Base-by-base conservation (phyloP, 2,329 filamentous ascomycete species). In the Herpotrichia juniperi region DNA sequence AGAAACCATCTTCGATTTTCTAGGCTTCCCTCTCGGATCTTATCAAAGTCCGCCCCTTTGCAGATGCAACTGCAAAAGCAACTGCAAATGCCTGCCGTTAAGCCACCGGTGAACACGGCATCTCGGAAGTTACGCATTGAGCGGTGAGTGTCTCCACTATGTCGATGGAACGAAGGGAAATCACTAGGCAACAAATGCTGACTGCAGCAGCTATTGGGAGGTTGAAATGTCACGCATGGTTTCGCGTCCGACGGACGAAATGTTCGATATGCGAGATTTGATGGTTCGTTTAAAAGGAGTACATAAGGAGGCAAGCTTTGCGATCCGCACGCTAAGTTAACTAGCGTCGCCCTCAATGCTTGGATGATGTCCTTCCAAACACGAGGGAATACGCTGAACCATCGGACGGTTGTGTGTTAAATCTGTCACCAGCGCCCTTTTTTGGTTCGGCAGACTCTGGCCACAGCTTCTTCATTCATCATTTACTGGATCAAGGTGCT, bases 181-280 rank as follows among this genome's bases (percentile, higher is more conserved):
- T 14, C 14, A 14, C 14, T 5, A 42, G 34, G 4, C 17, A 3
- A 12, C 10, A 14, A 37, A 14, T 7, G 37, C 10, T 43, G 26
- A 31, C 26, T 14, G 14, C 39, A 7, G n/a, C 21, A 42, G 39
- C 21, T 26, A 12, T 42, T 26, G n/a, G 21, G 40, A 10, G n/a
- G 37, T 40, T 21, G 10, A 40, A 24, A 10, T 6, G 24, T 43
- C 17, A 19, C 19, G 17, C 14, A 21, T 4, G 40, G 19, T 31
- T 43, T 28, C 42, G 42, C 25, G 26, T 16, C 19, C 21, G 40
- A 19, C 24, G 42, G 42, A 44, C 42, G 7, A 44, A 44, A 16
- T 21, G 39, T 25, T 25, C 17, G 21, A 25, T 6, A n/a, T 42
- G 10, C 10, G 22, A 16, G 24, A 14, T 25, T 28, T 14, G 8